These are phyloP conservation scores for Ceratocystis cacaofunesta DNA, from an alignment of 2,329 filamentous ascomycete species.

Conservation along the genomic window DNA sequence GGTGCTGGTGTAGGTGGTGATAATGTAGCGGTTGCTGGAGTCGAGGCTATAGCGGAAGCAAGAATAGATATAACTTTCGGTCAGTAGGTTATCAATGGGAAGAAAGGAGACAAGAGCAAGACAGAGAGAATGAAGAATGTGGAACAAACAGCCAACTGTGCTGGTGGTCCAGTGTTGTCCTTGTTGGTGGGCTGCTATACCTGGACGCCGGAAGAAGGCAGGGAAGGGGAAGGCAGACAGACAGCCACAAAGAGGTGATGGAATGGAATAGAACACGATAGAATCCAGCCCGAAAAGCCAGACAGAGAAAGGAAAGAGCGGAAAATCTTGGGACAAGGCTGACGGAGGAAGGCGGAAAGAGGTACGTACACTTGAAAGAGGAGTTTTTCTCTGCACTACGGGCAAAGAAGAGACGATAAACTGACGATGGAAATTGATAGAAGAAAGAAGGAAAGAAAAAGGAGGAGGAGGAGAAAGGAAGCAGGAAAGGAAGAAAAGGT, in stretches of 20 bases:
- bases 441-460: slow-evolving; percentile 7
- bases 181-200: not conserved
- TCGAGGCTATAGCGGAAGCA: not conserved
- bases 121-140: not conserved
- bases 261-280: not conserved
- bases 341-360: not conserved
- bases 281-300: not conserved
- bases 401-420: too few species aligned
- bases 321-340: not conserved
- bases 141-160: not conserved
- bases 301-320: not conserved
- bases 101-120: not conserved
- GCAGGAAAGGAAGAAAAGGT: slow-evolving; percentile 1
- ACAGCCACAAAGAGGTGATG: not conserved
- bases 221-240: not conserved
- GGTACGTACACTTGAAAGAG: not conserved
- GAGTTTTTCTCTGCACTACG: too few species aligned
- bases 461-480: not conserved
- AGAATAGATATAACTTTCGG: not conserved
- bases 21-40: not conserved
- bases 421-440: not conserved
- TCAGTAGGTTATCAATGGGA: not conserved
- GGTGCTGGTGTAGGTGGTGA: not conserved
- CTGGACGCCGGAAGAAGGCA: not conserved
- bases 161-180: not conserved